Evolutionary conservation across 768 basidiomycete species (phyloP).

Genomic region (Naematelia aurantialba): DNA sequence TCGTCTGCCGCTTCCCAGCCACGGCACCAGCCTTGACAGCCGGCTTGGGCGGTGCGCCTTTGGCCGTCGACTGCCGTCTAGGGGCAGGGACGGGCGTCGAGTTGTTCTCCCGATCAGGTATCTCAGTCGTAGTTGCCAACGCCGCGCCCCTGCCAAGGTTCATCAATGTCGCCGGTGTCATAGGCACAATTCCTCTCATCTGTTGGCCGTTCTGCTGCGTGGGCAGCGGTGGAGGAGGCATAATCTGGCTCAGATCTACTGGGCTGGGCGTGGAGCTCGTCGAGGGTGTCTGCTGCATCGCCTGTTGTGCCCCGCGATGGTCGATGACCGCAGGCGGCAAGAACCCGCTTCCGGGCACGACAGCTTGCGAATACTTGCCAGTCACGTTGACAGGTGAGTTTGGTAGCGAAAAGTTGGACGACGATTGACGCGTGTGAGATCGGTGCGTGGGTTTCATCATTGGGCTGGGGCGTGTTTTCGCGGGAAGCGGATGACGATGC

Average conservation of each 20-base stretch:
- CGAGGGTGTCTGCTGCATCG: slow-evolving; percentile 20
- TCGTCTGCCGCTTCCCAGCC: slow-evolving; percentile 10
- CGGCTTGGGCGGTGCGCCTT: background rate
- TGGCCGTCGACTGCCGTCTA: slow-evolving; percentile 1
- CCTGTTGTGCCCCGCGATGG: slow-evolving; percentile 19
- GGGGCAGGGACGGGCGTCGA: slow-evolving; percentile 54
- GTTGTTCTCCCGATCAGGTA: slow-evolving; percentile 29
- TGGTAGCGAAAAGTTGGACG: slow-evolving; percentile 16
- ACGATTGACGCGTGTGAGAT: slow-evolving; percentile 13
- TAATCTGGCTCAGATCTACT: slow-evolving; percentile 64
- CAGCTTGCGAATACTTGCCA: slow-evolving; percentile 9
- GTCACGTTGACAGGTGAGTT: slow-evolving; percentile 24
- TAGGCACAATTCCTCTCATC: slow-evolving; percentile 58
- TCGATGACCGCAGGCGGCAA: slow-evolving; percentile 34
- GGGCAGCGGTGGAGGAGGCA: slow-evolving; percentile 78
- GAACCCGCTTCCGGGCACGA: slow-evolving; percentile 20
- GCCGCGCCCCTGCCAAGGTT: slow-evolving; percentile 64
- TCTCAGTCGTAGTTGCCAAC: slow-evolving; percentile 27
- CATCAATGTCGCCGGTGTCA: slow-evolving; percentile 90
- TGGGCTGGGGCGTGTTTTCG: slow-evolving; percentile 43
- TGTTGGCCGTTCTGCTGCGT: background rate
- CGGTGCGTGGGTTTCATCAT: slow-evolving; percentile 48
- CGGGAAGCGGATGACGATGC: slow-evolving; percentile 32
- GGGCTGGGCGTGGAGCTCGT: slow-evolving; percentile 63
- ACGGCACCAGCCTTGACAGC: slow-evolving; percentile 2